Evolutionary conservation across 441 rosid genomes (phyloP), one percentile per base, ranked within the genome.

Genomic region (Populus trichocarpa): DNA sequence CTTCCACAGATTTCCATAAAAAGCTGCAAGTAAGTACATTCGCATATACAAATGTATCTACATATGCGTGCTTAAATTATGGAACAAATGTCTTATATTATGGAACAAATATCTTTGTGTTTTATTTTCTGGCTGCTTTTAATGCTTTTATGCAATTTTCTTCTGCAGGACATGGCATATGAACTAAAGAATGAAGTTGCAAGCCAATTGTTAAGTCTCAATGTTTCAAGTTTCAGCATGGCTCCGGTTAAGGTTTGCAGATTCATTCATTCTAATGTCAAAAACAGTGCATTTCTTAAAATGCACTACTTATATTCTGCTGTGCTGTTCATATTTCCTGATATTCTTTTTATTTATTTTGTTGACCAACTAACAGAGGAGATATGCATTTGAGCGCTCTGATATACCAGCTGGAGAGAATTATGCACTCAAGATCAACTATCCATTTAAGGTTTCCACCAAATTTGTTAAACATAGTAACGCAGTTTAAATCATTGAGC

Each of bases 221-320:
- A 91, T 79, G 95, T 94, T 83, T 89, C 98, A 82, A 89, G 85
- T 84, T 94, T 88, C 88, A 92, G 89, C 88, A 89, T 93, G 96
- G 74, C 93, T 67, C 94, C 88, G 13, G 98, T 91, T 71, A 96
- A 93, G 99, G 99, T 94, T 84, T 81, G 91, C 28, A 57, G 35
- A 82, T 84, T 33, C 33, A 71, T 38, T 78, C 70, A 42, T 69
- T 75, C 65, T 57, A 67, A 53, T 79, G 36, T 63, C 69, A 74
- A 57, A 36, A 26, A 67, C 18, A 38, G 46, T 35, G n/a, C 69
- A 32, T 80, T n/a, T 46, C 72, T 42, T 14, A 46, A 71, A 65
- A 70, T 69, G 16, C 42, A 65, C 67, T 72, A 42, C 12, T 8
- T 20, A 22, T 70, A 70, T 81, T 77, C 57, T 61, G 70, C 72